Percentiles rank a stretch among this genome's conserved stretches.
These are phyloP conservation scores for Diospyros lotus DNA, from an alignment of 148 eudicot genomes.

Conservation along the genomic window DNA sequence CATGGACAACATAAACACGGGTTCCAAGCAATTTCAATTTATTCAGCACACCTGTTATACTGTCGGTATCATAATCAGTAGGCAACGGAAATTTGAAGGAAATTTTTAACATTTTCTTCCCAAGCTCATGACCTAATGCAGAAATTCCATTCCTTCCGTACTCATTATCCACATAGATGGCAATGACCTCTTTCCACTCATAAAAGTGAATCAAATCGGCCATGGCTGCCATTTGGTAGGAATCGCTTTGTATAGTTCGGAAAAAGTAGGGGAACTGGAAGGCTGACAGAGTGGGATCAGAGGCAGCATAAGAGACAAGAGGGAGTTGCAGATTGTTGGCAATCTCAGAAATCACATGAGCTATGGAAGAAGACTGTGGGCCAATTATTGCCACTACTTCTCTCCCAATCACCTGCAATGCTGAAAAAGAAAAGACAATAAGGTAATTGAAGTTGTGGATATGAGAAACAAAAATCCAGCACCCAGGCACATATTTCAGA, in stretches of 20 bases:
- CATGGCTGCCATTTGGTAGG: conserved; percentile 47
- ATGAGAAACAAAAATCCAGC: neutral
- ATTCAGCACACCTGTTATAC: conserved; percentile 23
- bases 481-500: neutral
- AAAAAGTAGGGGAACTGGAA: conserved; percentile 51
- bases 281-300: conserved; percentile 54
- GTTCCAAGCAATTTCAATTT: conserved; percentile 25
- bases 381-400: conserved; percentile 37
- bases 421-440: conserved; percentile 17
- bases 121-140: conserved; percentile 33
- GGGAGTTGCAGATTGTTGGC: conserved; percentile 45
- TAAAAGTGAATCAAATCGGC: conserved; percentile 40
- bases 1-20: conserved; percentile 39
- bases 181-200: conserved; percentile 48
- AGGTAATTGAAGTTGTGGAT: neutral
- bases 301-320: conserved; percentile 38
- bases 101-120: conserved; percentile 25
- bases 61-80: conserved; percentile 4
- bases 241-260: conserved; percentile 38
- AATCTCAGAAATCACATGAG: conserved; percentile 37
- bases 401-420: conserved; percentile 36
- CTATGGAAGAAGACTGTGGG: conserved; percentile 54
- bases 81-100: conserved; percentile 31
- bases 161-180: conserved; percentile 46
- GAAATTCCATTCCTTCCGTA: conserved; percentile 52